Evolutionary conservation across 345 rosid species (phyloP).

Genomic region (Corchorus olitorius): DNA sequence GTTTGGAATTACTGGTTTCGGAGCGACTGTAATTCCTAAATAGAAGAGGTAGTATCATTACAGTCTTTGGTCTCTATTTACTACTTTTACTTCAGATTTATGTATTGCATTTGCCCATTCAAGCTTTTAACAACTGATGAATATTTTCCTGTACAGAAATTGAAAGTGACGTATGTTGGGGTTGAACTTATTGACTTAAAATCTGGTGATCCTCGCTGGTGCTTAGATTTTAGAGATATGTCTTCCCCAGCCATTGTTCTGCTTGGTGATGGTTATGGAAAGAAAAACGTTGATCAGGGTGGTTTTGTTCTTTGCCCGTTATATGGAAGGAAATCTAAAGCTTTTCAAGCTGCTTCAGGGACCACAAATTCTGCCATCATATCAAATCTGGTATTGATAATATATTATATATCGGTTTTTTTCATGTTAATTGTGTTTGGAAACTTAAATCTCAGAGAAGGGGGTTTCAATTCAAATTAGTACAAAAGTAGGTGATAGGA

Average conservation of each 20-base stretch:
- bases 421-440: slow-evolving; percentile 8
- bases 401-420: not conserved
- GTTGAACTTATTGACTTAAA: slow-evolving; percentile 77
- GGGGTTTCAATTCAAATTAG: not conserved
- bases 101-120: not conserved
- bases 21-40: not conserved
- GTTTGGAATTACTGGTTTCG: not conserved
- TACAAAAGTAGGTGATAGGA: not conserved
- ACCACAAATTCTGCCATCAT: slow-evolving; percentile 78
- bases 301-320: slow-evolving; percentile 89
- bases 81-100: not conserved
- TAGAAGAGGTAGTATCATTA: not conserved
- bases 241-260: slow-evolving; percentile 78
- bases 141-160: slow-evolving; percentile 52
- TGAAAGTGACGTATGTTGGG: slow-evolving; percentile 87
- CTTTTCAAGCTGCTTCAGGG: slow-evolving; percentile 96
- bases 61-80: not conserved
- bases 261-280: slow-evolving; percentile 71
- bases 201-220: slow-evolving; percentile 87
- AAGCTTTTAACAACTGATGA: slow-evolving; percentile 10
- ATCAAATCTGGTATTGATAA: slow-evolving; percentile 65
- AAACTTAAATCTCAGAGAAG: not conserved
- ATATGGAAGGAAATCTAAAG: slow-evolving; percentile 97
- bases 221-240: slow-evolving; percentile 98
- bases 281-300: slow-evolving; percentile 62